A percentile compares a stretch with the other conserved stretches of the same genome.
These are phyloP conservation scores for Onygenales sp. DNA, from an alignment of 2,329 filamentous ascomycete species.

Conservation along the genomic window DNA sequence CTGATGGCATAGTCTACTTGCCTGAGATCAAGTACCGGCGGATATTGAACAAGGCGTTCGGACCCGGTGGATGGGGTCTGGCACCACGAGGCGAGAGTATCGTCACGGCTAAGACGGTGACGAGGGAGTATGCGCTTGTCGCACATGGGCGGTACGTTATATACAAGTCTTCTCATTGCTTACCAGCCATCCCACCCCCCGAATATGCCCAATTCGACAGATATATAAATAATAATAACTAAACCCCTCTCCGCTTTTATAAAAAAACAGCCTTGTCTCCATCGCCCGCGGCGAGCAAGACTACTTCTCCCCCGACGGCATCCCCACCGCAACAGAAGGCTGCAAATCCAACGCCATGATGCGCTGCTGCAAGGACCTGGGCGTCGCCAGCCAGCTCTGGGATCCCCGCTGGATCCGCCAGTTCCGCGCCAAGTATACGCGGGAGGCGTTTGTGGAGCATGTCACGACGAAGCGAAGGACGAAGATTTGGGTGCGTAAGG, in stretches of 20 bases:
- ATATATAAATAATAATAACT: not conserved
- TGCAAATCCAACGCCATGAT: constrained; percentile 97
- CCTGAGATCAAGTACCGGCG: constrained; percentile 97
- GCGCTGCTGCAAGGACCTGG: constrained; percentile 96
- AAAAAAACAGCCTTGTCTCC: constrained; percentile 61
- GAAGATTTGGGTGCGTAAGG: constrained; percentile 79
- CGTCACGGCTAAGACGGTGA: constrained; percentile 70
- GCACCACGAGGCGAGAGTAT: constrained; percentile 79
- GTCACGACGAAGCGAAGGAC: constrained; percentile 75
- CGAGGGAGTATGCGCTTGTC: constrained; percentile 86
- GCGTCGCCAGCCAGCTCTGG: constrained; percentile 91
- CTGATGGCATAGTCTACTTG: constrained; percentile 90
- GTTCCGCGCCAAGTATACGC: constrained; percentile 65
- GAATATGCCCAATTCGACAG: not conserved
- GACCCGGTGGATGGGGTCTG: constrained; percentile 90
- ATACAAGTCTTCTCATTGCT: not conserved
- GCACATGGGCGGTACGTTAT: constrained; percentile 65
- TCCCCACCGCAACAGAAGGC: constrained; percentile 89
- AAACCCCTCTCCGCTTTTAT: not conserved
- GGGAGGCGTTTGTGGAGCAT: constrained; percentile 87
- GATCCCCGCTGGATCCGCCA: constrained; percentile 82
- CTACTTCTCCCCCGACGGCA: constrained; percentile 81
- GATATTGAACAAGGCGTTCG: constrained; percentile 82
- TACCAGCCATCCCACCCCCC: not conserved
- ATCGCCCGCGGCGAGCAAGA: constrained; percentile 90